Evolutionary conservation across 2,329 filamentous ascomycete genomes (phyloP).

Genomic region (Blastomyces silverae): DNA sequence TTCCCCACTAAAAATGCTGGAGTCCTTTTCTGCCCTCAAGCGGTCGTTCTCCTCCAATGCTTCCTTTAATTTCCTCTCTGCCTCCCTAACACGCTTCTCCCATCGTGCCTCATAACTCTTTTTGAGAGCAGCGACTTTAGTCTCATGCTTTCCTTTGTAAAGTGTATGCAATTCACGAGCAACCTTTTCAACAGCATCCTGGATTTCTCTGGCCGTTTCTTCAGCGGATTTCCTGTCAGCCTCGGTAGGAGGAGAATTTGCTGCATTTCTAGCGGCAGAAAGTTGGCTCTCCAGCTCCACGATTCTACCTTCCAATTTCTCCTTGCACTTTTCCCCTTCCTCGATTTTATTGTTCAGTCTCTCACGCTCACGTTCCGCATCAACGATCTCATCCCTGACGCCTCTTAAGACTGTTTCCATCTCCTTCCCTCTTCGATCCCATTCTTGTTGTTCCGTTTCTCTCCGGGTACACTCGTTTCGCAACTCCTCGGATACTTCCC

Average conservation of each 20-base stretch:
- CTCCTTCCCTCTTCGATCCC: conserved; percentile 78
- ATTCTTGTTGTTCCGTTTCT: conserved; percentile 72
- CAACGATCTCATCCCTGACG: conserved; percentile 73
- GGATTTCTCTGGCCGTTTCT: conserved; percentile 60
- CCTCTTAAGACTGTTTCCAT: conserved; percentile 75
- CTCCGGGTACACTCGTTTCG: conserved; percentile 66
- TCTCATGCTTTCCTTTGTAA: conserved; percentile 97
- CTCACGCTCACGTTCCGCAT: conserved; percentile 72
- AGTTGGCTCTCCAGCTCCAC: conserved; percentile 44
- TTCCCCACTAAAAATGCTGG: conserved; percentile 55
- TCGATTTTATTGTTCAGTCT: conserved; percentile 68
- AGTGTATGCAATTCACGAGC: conserved; percentile 86
- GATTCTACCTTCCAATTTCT: conserved; percentile 41
- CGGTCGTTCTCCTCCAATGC: conserved; percentile 68
- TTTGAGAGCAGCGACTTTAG: conserved; percentile 84
- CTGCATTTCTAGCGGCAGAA: conserved; percentile 36
- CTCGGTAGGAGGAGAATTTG: conserved; percentile 31
- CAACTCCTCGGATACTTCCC: conserved; percentile 73
- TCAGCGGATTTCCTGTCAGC: conserved; percentile 37
- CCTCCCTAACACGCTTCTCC: conserved; percentile 77
- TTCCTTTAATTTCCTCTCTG: conserved; percentile 64
- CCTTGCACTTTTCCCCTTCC: conserved; percentile 59
- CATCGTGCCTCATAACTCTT: conserved; percentile 75
- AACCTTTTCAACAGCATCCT: conserved; percentile 80
- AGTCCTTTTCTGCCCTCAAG: conserved; percentile 59